Percentiles rank a stretch among this genome's conserved stretches.
These are phyloP conservation scores for Berberis vulgaris DNA, from an alignment of 164 flowering plant species.

Conservation along the genomic window DNA sequence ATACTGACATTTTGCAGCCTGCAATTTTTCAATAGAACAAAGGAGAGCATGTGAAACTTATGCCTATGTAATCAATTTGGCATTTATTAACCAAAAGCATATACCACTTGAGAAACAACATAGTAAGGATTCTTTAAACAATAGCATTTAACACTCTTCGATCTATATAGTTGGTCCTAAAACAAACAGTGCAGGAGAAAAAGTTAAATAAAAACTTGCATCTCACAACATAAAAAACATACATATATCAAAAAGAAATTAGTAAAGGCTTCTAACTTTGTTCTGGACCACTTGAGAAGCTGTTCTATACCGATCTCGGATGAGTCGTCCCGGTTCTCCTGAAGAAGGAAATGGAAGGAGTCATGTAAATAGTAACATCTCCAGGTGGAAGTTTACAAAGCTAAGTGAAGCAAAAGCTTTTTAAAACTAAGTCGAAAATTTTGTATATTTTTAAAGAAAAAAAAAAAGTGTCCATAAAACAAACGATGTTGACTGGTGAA, in stretches of 20 bases:
- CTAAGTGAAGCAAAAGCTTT: not conserved
- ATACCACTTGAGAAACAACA: too few relatives aligned
- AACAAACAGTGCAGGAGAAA: not conserved
- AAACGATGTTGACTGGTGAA: too few relatives aligned
- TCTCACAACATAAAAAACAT: constrained; percentile 18
- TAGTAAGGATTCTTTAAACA: too few relatives aligned
- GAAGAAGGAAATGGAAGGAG: constrained; percentile 12
- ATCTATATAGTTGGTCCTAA: not conserved
- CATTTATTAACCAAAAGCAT: too few relatives aligned
- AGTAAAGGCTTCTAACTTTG: constrained; percentile 73
- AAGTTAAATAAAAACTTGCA: not conserved
- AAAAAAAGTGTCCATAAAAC: too few relatives aligned
- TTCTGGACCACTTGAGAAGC: constrained; percentile 97
- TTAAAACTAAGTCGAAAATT: not conserved
- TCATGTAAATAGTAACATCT: not conserved
- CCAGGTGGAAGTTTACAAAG: not conserved
- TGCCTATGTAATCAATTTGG: too few relatives aligned
- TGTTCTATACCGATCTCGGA: constrained; percentile 87
- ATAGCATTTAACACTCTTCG: too few relatives aligned
- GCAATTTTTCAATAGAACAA: too few relatives aligned
- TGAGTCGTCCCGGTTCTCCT: constrained; percentile 92
- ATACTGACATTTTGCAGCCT: too few relatives aligned
- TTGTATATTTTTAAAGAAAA: not conserved
- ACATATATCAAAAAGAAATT: constrained; percentile 48
- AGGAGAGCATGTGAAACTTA: too few relatives aligned